These are phyloP conservation scores for Tilletia horrida DNA, from an alignment of 1,284 basidiomycete genomes.

Conservation along the genomic window DNA sequence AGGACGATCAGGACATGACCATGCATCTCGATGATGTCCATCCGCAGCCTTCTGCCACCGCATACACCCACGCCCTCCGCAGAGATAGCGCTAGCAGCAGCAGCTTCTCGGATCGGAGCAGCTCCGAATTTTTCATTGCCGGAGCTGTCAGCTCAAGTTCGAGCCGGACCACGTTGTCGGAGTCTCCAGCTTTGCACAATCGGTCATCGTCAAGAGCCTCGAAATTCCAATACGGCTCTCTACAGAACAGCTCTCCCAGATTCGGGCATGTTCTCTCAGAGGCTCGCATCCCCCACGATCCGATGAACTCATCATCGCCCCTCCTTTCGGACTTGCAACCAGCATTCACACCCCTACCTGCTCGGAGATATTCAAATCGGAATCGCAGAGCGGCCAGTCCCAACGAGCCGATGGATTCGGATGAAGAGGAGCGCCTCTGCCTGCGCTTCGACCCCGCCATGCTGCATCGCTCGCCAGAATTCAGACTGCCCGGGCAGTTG, in stretches of 20 bases:
- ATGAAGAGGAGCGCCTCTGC: conserved; percentile 8
- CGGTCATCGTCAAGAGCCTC: too few species aligned
- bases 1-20: background rate
- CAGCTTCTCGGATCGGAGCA: background rate
- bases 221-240: too few species aligned
- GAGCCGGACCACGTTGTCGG: background rate
- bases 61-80: background rate
- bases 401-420: conserved; percentile 12
- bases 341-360: conserved; percentile 1
- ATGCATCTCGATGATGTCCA: conserved; percentile 6
- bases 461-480: conserved; percentile 8
- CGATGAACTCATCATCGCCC: background rate
- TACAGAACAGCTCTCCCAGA: too few species aligned
- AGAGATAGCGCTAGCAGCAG: conserved; percentile 15
- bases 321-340: background rate
- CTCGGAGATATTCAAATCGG: background rate
- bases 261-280: too few species aligned
- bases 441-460: conserved; percentile 14
- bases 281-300: too few species aligned
- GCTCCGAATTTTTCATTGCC: conserved; percentile 3
- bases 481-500: background rate
- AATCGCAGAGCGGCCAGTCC: conserved; percentile 1
- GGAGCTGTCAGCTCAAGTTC: background rate
- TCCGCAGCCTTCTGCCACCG: background rate
- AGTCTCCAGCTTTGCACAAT: background rate